phyloP scores from a whole-genome alignment of 345 rosid genomes.

The Melastoma malabathricum region DNA sequence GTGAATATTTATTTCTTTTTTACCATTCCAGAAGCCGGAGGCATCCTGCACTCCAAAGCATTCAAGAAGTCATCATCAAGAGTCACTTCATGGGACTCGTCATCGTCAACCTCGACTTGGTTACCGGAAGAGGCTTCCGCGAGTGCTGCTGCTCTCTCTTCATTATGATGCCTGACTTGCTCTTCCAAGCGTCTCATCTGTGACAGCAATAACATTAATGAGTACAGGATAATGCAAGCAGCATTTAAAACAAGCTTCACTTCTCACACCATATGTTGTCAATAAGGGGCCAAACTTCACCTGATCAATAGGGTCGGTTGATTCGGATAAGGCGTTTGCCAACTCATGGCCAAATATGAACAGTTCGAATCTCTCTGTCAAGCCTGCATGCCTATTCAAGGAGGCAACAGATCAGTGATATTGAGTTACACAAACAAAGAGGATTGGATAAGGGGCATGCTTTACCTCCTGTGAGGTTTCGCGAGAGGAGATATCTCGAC shows the following conservation, averaged over 20 bases:
- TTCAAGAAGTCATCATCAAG: conserved; percentile 93
- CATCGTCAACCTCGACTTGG: conserved; percentile 37
- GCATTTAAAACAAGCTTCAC: neutral
- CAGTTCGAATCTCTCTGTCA: conserved; percentile 94
- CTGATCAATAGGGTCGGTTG: conserved; percentile 94
- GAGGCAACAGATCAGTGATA: conserved; percentile 3
- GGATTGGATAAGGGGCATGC: neutral
- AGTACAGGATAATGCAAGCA: neutral
- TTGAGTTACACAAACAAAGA: neutral
- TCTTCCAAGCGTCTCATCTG: conserved; percentile 87
- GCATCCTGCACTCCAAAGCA: conserved; percentile 95
- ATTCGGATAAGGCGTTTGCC: conserved; percentile 93
- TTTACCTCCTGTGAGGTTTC: conserved; percentile 76
- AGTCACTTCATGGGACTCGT: conserved; percentile 69
- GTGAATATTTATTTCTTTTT: conserved; percentile 4
- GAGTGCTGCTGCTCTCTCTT: conserved; percentile 41
- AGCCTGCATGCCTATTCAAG: conserved; percentile 34
- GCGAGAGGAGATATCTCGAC: conserved; percentile 92
- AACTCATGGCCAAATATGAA: conserved; percentile 91
- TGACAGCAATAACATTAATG: neutral
- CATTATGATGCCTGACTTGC: conserved; percentile 86
- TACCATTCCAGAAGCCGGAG: conserved; percentile 99
- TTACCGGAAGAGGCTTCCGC: conserved; percentile 16
- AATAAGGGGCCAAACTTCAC: conserved; percentile 17
- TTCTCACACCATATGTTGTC: neutral